These are phyloP conservation scores for Corynascus novoguineensis DNA, from an alignment of 495 filamentous ascomycete genomes.

Conservation along the genomic window DNA sequence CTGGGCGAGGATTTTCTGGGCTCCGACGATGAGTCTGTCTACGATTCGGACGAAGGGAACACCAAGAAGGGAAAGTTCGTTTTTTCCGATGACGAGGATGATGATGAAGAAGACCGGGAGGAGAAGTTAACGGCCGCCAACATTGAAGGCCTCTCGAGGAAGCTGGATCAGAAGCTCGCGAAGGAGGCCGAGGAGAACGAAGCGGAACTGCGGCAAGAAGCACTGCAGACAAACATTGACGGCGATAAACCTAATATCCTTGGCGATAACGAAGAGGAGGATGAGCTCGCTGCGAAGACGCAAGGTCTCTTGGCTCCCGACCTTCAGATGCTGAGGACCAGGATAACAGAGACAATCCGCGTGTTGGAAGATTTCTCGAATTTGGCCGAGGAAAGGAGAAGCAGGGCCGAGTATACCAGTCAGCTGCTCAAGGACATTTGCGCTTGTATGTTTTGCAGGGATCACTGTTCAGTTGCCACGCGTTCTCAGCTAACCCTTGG, in stretches of 20 bases:
- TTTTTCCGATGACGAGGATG: constrained; percentile 94
- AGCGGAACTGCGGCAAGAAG: constrained; percentile 76
- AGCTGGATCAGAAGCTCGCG: constrained; percentile 65
- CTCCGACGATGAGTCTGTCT: constrained; percentile 57
- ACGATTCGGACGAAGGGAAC: constrained; percentile 67
- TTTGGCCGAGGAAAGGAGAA: constrained; percentile 68
- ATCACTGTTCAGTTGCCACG: not conserved
- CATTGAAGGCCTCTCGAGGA: constrained; percentile 81
- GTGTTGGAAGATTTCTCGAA: constrained; percentile 83
- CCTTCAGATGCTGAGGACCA: constrained; percentile 78
- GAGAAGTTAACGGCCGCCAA: constrained; percentile 93
- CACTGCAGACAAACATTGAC: constrained; percentile 90
- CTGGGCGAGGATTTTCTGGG: constrained; percentile 55
- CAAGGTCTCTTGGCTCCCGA: constrained; percentile 68
- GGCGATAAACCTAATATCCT: constrained; percentile 72
- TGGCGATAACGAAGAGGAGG: constrained; percentile 49
- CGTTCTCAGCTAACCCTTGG: constrained; percentile 1
- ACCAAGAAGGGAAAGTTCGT: constrained; percentile 58
- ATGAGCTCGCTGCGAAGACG: constrained; percentile 40
- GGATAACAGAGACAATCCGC: constrained; percentile 89
- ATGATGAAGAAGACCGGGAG: constrained; percentile 83
- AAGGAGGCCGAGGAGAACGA: constrained; percentile 71
- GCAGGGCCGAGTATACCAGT: constrained; percentile 77
- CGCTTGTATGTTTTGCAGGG: constrained; percentile 41
- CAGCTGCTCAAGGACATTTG: constrained; percentile 89